Percentiles rank a stretch among this genome's conserved stretches.
phyloP scores from a whole-genome alignment of 2,329 filamentous ascomycete species.

The Ascosphaera apis region DNA sequence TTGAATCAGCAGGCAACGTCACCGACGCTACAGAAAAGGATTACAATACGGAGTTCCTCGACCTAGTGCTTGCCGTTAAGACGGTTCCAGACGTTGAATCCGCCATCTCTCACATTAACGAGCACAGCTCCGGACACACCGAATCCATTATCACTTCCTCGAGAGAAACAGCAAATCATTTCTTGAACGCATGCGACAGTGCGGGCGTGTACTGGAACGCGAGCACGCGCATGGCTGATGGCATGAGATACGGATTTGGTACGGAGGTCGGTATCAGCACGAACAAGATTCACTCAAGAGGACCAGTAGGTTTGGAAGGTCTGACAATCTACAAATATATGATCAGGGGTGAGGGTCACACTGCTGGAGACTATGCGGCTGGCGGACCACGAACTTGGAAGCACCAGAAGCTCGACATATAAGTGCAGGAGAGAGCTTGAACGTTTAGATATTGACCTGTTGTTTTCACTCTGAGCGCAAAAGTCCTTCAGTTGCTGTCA shows the following conservation, averaged over 20 bases:
- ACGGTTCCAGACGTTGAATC: slow-evolving; percentile 44
- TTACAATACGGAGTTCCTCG: slow-evolving; percentile 74
- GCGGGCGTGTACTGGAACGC: slow-evolving; percentile 95
- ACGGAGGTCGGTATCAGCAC: slow-evolving; percentile 97
- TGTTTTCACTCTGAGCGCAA: not conserved
- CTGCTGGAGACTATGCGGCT: slow-evolving; percentile 45
- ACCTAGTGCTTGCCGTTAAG: slow-evolving; percentile 64
- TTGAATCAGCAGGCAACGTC: slow-evolving; percentile 26
- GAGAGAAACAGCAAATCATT: slow-evolving; percentile 45
- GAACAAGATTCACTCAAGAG: slow-evolving; percentile 90
- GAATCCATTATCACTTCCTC: slow-evolving; percentile 66
- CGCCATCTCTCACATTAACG: slow-evolving; percentile 75
- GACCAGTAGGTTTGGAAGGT: slow-evolving; percentile 82
- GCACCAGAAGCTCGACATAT: slow-evolving; percentile 26
- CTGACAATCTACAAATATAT: slow-evolving; percentile 97
- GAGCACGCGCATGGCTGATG: slow-evolving; percentile 81
- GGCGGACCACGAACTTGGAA: slow-evolving; percentile 33
- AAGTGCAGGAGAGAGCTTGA: slow-evolving; percentile 1
- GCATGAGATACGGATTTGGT: slow-evolving; percentile 91
- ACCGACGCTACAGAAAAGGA: slow-evolving; percentile 46
- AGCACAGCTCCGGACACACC: slow-evolving; percentile 80
- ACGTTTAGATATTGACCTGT: not conserved
- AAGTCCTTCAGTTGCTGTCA: too few species aligned
- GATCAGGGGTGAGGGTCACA: slow-evolving; percentile 60
- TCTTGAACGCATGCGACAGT: slow-evolving; percentile 69